Evolutionary conservation across 805 yeast genomes (phyloP).

Genomic region (Metschnikowia reukaufii): DNA sequence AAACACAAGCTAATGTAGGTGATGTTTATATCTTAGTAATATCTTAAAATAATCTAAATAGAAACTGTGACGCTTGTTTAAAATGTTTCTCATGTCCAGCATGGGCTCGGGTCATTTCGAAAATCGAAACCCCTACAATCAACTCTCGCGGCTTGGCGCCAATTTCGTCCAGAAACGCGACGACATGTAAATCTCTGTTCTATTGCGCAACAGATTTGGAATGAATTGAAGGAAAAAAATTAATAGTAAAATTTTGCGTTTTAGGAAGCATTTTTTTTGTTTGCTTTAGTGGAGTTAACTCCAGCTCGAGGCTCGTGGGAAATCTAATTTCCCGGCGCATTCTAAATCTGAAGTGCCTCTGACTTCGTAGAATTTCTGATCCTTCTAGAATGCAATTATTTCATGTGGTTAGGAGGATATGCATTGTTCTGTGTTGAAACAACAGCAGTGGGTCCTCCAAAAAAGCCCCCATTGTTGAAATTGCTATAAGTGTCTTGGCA

Average conservation of each 20-base stretch:
- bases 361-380: too few relatives aligned
- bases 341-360: too few relatives aligned
- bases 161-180: not conserved
- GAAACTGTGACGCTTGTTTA: not conserved
- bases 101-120: not conserved
- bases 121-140: not conserved
- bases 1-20: not conserved
- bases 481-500: slow-evolving; percentile 2
- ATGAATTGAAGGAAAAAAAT: not conserved
- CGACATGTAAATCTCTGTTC: not conserved
- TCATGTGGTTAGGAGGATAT: slow-evolving; percentile 1
- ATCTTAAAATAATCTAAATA: not conserved
- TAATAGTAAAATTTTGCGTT: too few relatives aligned
- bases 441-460: slow-evolving; percentile 1
- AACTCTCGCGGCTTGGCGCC: not conserved
- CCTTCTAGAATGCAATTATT: too few relatives aligned
- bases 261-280: too few relatives aligned
- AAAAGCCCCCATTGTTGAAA: slow-evolving; percentile 2
- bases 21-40: not conserved
- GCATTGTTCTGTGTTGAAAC: slow-evolving; percentile 1
- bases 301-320: too few relatives aligned
- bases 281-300: too few relatives aligned
- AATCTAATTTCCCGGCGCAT: too few relatives aligned
- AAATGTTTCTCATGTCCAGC: slow-evolving; percentile 1
- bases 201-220: not conserved